Base-by-base conservation (phyloP, 345 rosid genomes). In the Acer campestre region DNA sequence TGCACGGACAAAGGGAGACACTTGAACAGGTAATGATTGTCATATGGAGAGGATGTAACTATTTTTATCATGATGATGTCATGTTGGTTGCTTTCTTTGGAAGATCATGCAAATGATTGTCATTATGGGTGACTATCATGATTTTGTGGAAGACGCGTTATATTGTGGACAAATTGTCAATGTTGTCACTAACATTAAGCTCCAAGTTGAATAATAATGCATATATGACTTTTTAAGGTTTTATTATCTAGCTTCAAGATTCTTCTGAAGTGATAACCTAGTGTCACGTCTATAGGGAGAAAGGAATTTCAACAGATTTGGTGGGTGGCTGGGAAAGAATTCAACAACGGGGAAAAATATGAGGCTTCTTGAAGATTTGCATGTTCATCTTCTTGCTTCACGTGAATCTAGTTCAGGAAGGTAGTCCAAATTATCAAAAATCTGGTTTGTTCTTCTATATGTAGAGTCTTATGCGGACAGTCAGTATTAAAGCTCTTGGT, bases 271-370 rank as follows among this genome's bases (percentile, higher is more conserved):
- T 31, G 55, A 64, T 42, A 20, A 2, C 66, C 13, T 61, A 65
- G 22, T 48, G 38, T 82, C 67, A 58, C 56, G 17, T 66, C 69
- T 84, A 75, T 92, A 96, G 99, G 99, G 99, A 68, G 99, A 96
- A 83, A 83, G 95, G 35, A 96, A 96, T 83, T 92, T 86, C 86
- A 96, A 96, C 80, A 88, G 98, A 79, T 94, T 96, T 86, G 97
- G 99, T 82, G 97, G 97, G 48, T 96, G 98, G 98, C 89, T 96
- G 72, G 99, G 99, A 77, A 96, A 91, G 86, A 96, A 92, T 80
- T 96, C 99, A 71, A 88, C 98, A 13, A 85, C 81, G 67, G 88
- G 98, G 16, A 96, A 94, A 83, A 91, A 92, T 81, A 82, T 70
- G 80, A 89, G 99, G 88, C 93, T 96, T 76, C 85, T 96, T 86